A percentile compares a stretch with the other conserved stretches of the same genome.
phyloP scores from a whole-genome alignment of 129 eudicot species.

The Flaveria linearis region DNA sequence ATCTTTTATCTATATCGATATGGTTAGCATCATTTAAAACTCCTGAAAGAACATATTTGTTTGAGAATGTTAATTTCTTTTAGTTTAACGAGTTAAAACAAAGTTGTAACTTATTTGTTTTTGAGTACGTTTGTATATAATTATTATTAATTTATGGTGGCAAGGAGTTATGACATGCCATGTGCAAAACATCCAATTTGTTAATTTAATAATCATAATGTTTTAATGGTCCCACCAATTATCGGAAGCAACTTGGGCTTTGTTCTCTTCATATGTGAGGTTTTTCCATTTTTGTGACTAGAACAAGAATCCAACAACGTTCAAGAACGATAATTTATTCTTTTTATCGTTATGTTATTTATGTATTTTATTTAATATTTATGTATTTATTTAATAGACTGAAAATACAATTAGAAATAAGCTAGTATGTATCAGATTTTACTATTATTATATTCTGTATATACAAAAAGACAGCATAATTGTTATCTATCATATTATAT shows the following conservation, averaged over 20 bases:
- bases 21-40: too few relatives aligned
- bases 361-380: not conserved
- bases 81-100: too few relatives aligned
- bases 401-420: not conserved
- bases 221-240: constrained; percentile 24
- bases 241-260: constrained; percentile 14
- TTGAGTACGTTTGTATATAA: not conserved
- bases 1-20: too few relatives aligned
- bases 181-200: constrained; percentile 34
- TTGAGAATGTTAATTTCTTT: too few relatives aligned
- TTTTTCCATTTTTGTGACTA: too few relatives aligned
- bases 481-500: too few relatives aligned
- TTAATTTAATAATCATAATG: constrained; percentile 14
- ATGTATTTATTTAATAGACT: not conserved
- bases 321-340: not conserved
- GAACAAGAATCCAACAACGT: not conserved
- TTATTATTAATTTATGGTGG: not conserved
- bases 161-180: constrained; percentile 22
- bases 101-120: too few relatives aligned
- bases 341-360: not conserved
- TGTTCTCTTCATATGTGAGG: not conserved
- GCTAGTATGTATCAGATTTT: not conserved
- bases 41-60: too few relatives aligned
- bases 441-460: too few relatives aligned
- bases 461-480: too few relatives aligned